phyloP scores from a whole-genome alignment of 768 basidiomycete genomes.

The Termitomyces sp. region DNA sequence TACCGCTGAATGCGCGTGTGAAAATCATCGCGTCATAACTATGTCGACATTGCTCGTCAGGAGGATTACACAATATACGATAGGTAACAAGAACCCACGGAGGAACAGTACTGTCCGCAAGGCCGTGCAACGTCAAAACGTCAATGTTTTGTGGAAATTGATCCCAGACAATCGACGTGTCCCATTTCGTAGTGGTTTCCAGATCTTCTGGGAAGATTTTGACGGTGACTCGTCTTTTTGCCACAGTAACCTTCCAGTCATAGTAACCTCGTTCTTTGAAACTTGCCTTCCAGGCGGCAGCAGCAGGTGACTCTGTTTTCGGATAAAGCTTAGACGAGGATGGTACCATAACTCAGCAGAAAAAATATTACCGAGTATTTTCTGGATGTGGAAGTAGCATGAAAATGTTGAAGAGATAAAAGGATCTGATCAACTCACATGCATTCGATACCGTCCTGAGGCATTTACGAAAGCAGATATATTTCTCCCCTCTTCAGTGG shows the following conservation, averaged over 20 bases:
- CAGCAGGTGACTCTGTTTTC: constrained; percentile 22
- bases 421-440: constrained; percentile 36
- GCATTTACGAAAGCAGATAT: constrained; percentile 66
- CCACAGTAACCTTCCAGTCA: constrained; percentile 60
- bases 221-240: constrained; percentile 48
- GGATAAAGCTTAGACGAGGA: background rate
- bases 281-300: constrained; percentile 37
- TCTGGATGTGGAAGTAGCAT: constrained; percentile 18
- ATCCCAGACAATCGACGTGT: constrained; percentile 63
- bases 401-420: background rate
- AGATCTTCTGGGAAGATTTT: constrained; percentile 56
- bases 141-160: constrained; percentile 56
- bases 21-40: constrained; percentile 75
- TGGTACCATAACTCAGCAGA: constrained; percentile 3
- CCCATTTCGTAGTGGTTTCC: constrained; percentile 55
- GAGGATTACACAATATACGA: background rate
- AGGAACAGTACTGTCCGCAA: constrained; percentile 61
- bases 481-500: constrained; percentile 46
- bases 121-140: constrained; percentile 77
- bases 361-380: constrained; percentile 34
- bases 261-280: constrained; percentile 55
- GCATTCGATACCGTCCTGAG: constrained; percentile 76
- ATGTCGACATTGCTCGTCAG: background rate
- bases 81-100: constrained; percentile 43
- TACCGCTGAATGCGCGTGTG: constrained; percentile 48